phyloP scores from a whole-genome alignment of 305 asterid species.

The Solanum hybrid region DNA sequence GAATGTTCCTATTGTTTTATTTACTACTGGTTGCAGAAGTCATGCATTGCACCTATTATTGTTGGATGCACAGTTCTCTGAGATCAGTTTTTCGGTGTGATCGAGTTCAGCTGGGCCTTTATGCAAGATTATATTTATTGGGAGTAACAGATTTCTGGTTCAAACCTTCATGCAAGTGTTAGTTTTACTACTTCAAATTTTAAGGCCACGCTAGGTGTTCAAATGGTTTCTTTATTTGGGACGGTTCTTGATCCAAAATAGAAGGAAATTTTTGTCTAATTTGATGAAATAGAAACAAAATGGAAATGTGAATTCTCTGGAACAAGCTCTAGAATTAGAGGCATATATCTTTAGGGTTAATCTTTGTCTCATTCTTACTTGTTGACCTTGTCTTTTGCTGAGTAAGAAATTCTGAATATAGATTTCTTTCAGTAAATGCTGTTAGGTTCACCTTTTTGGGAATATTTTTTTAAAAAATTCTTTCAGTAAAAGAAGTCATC shows the following conservation, averaged over 20 bases:
- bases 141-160: background rate
- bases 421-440: background rate
- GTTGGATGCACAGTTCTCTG: background rate
- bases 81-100: background rate
- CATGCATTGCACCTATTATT: background rate
- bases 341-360: background rate
- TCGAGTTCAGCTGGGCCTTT: background rate
- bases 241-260: background rate
- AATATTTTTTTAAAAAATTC: rapidly evolving
- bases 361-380: background rate
- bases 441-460: background rate
- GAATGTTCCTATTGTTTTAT: background rate
- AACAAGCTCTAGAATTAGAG: background rate
- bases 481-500: background rate
- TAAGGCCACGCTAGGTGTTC: background rate
- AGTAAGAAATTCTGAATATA: background rate
- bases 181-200: background rate
- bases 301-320: background rate
- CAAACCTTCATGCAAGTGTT: background rate
- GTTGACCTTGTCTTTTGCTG: background rate
- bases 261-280: background rate
- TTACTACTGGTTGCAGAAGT: background rate
- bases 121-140: background rate
- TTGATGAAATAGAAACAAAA: background rate
- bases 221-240: background rate